Evolutionary conservation across 176 grass and related monocot genomes (phyloP), one percentile per base, ranked within the genome.

Genomic region (Lolium rigidum): DNA sequence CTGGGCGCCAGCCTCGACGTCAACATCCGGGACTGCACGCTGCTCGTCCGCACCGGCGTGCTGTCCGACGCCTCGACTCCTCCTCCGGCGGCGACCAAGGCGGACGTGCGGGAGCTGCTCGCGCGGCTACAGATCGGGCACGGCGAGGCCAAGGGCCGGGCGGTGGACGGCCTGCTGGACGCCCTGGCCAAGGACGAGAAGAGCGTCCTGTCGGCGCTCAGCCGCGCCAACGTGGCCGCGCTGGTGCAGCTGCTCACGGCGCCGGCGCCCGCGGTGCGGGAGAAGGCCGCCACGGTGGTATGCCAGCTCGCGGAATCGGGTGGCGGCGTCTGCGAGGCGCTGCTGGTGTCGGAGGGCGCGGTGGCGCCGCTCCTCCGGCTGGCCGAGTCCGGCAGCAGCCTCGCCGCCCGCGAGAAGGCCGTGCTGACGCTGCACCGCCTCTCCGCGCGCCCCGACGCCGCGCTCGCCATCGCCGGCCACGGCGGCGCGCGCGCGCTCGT

Each of bases 111-210:
- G 13, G 97, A 99, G 86, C 66, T 99, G 82, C 89, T 99, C 7
- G 94, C 94, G 57, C 70, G 97, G 82, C 88, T 99, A 21, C 97
- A 99, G 88, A 94, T 99, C 85, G 97, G 94, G 59, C 90, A 93
- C 26, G 58, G 92, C 4, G 97, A 99, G 55, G 90, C 94, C 1
- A 99, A 96, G 80, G 71, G 74, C 28, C 88, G 88, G 0, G 97
- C 97, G 2, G 82, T 97, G 24, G 97, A 99, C 46, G 82, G 80
- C 44, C 87, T 99, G 0, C 80, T 99, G 2, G 94, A 91, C 51
- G 92, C 68, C 1, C 82, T 94, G 20, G 70, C 10, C 46, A 82
- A 77, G 77, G 92, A 99, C 63, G 94, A 99, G 68, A 87, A 70
- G 72, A 65, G 86, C 83, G 90, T 99, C 4, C 83, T 96, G 57